Evolutionary conservation across 1,284 basidiomycete species (phyloP).

Genomic region (Leccinum griseonigrum): DNA sequence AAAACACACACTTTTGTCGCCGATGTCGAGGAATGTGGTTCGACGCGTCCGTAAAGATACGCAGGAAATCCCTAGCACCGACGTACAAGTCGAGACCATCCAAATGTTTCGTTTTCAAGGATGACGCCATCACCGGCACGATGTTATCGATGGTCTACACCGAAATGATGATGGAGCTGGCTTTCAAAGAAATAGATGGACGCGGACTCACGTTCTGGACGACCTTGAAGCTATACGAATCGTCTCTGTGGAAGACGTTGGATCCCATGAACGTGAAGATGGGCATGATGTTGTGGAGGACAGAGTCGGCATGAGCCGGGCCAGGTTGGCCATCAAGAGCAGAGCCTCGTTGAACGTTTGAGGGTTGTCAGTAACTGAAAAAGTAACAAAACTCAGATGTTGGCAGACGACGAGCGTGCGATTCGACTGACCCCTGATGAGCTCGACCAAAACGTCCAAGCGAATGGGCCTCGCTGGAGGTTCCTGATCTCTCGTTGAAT

Average conservation of each 20-base stretch:
- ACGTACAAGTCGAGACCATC: constrained; percentile 61
- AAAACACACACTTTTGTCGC: constrained; percentile 63
- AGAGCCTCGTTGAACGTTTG: constrained; percentile 95
- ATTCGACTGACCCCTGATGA: constrained; percentile 67
- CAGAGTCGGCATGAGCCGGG: constrained; percentile 87
- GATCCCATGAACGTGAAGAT: constrained; percentile 99
- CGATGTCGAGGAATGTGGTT: constrained; percentile 88
- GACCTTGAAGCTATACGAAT: constrained; percentile 92
- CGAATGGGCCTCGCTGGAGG: constrained; percentile 53
- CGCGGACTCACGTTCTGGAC: constrained; percentile 74
- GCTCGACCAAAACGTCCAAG: constrained; percentile 81
- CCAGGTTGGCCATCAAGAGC: constrained; percentile 84
- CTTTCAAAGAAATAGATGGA: background rate
- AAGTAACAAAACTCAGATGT: constrained; percentile 1
- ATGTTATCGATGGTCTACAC: constrained; percentile 86
- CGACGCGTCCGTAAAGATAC: constrained; percentile 87
- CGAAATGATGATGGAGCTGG: constrained; percentile 1
- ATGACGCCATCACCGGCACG: constrained; percentile 88
- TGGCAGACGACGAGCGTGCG: background rate
- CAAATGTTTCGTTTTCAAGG: constrained; percentile 57
- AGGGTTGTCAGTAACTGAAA: constrained; percentile 80
- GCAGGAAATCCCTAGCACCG: constrained; percentile 70
- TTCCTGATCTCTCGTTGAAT: constrained; percentile 34
- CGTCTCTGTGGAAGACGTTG: constrained; percentile 94
- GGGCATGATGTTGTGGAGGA: constrained; percentile 95